phyloP scores from a whole-genome alignment of 2,329 filamentous ascomycete species.

The Hymenotorrendiella dingleyae region DNA sequence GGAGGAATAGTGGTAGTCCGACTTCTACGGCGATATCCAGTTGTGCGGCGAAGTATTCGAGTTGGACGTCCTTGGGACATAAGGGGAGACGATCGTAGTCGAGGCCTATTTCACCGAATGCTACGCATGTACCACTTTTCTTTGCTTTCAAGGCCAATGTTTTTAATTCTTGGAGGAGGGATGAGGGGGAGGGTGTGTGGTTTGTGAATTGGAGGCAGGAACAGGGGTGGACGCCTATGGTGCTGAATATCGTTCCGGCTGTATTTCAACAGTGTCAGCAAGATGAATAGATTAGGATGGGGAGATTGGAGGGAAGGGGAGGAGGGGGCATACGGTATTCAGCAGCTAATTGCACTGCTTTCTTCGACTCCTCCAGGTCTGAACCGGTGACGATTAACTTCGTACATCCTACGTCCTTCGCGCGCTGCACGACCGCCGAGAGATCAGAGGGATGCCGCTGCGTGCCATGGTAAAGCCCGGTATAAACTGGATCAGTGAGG shows the following conservation, averaged over 20 bases:
- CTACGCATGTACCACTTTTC: conserved; percentile 45
- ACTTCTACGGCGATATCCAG: conserved; percentile 38
- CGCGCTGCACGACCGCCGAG: conserved; percentile 69
- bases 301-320: conserved; percentile 17
- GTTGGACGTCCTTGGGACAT: conserved; percentile 70
- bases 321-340: conserved; percentile 53
- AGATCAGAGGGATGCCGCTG: conserved; percentile 70
- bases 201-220: conserved; percentile 72
- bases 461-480: conserved; percentile 76
- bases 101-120: conserved; percentile 91
- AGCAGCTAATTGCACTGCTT: conserved; percentile 67
- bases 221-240: conserved; percentile 92
- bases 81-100: conserved; percentile 91
- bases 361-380: conserved; percentile 69
- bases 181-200: conserved; percentile 43
- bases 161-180: conserved; percentile 53
- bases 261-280: conserved; percentile 2
- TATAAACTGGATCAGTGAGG: conserved; percentile 85
- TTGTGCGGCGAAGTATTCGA: conserved; percentile 80
- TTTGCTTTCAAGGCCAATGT: conserved; percentile 52
- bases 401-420: conserved; percentile 68
- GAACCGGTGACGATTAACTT: conserved; percentile 95
- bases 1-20: conserved; percentile 81
- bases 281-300: not conserved
- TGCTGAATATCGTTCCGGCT: conserved; percentile 82